Percentiles rank a stretch among this genome's conserved stretches.
Conservation (phyloP, 1,284 basidiomycete species). For the Inonotus obliquus region DNA sequence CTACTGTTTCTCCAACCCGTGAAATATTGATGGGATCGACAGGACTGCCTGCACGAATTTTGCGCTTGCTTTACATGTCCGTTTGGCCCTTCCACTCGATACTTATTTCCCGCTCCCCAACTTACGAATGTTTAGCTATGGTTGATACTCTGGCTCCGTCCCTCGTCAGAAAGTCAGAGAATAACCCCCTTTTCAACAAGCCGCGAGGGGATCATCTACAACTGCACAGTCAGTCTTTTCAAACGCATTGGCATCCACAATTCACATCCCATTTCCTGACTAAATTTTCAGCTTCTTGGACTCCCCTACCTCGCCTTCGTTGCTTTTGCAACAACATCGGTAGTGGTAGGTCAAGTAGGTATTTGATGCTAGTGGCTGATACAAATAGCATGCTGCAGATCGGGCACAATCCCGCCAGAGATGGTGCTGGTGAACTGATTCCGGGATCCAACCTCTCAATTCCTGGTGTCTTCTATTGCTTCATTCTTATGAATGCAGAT, state of each 20-base stretch:
- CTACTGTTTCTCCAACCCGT: neutral
- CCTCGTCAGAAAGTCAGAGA: neutral
- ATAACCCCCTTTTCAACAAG: neutral
- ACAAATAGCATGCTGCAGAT: neutral
- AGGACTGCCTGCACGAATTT: conserved; percentile 15
- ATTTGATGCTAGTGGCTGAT: neutral
- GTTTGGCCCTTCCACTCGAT: neutral
- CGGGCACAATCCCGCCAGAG: neutral
- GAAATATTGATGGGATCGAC: too few relatives aligned
- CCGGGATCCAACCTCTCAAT: conserved; percentile 15
- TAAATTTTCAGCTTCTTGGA: conserved; percentile 5
- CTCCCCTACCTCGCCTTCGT: conserved; percentile 12
- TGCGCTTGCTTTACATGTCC: conserved; percentile 14
- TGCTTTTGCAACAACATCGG: conserved; percentile 4
- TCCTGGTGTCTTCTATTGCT: conserved; percentile 17
- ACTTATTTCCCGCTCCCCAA: too few relatives aligned
- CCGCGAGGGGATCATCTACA: neutral
- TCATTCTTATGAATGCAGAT: conserved; percentile 14
- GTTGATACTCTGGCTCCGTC: neutral
- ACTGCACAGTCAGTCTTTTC: neutral
- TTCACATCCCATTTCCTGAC: neutral
- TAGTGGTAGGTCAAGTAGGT: neutral
- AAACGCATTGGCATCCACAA: too few relatives aligned
- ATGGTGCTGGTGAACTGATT: neutral
- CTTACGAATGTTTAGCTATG: too few relatives aligned